Evolutionary conservation across 306 rosid genomes (phyloP).

Genomic region (Spatholobus suberectus): DNA sequence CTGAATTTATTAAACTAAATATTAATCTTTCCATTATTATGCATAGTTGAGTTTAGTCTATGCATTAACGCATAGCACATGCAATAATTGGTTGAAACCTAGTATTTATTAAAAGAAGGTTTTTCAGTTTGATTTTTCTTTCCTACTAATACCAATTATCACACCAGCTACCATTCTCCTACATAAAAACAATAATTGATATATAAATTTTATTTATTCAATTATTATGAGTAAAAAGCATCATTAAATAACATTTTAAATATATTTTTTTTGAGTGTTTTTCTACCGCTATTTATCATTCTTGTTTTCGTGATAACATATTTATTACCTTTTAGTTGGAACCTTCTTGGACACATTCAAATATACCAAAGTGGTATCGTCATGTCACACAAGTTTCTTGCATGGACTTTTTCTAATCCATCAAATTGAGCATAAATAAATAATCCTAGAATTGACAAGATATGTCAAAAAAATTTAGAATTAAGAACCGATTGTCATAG

Average conservation of each 20-base stretch:
- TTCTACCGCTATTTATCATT: neutral
- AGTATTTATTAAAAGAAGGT: neutral
- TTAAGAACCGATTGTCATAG: conserved; percentile 38
- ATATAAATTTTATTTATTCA: neutral
- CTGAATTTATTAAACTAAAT: neutral
- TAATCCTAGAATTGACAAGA: neutral
- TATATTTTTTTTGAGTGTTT: neutral
- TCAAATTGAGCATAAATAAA: neutral
- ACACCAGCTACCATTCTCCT: neutral
- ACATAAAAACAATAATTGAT: neutral
- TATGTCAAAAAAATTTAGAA: neutral
- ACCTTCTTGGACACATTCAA: conserved; percentile 38
- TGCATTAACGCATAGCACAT: neutral
- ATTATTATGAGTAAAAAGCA: neutral
- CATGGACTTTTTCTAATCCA: conserved; percentile 30
- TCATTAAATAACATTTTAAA: neutral
- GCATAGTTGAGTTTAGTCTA: neutral
- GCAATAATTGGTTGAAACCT: neutral
- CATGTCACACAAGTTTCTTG: neutral
- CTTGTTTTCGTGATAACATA: neutral
- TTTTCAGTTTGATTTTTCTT: neutral
- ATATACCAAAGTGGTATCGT: conserved; percentile 12
- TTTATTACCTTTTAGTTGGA: neutral
- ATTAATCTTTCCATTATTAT: neutral
- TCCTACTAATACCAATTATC: neutral